Evolutionary conservation across 768 basidiomycete genomes (phyloP), one percentile per base, ranked within the genome.

Genomic region (Panellus pusillus): DNA sequence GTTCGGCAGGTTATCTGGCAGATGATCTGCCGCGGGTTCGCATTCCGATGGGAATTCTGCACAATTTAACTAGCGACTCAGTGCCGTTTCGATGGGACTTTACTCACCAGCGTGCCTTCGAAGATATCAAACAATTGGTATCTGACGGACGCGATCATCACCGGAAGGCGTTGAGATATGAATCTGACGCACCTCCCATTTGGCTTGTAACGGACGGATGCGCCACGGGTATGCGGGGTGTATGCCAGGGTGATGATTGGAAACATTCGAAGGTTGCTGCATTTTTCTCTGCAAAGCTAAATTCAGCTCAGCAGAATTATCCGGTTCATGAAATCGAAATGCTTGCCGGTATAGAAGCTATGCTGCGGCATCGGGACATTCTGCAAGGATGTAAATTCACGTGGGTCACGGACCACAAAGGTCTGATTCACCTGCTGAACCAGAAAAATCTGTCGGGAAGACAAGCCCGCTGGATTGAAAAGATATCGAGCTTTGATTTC

Each of bases 31-130:
- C 63, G 0, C 50, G 50, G 0, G 56, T 78, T 5, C 54, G 70
- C 1, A 70, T 76, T 3, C 75, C 74, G 1, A 74, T 78, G 70
- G 72, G 68, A 2, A 50, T 71, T 0, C 58, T 78, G 1, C 55
- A 51, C 20, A 53, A 44, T 0, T 29, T 68, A 1, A 68, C 69
- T 0, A 60, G 66, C 12, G 48, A 50, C 38, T 57, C 61, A 0
- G 66, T 66, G 0, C 63, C 68, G 0, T 70, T 67, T 53, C 55
- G 65, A 2, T 70, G 67, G 70, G 47, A 37, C 5, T 61, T 50
- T 31, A 69, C 66, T 1, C 59, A 71, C 2, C 65, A 71, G 24
- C 47, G 58, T 0, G 71, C 74, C 0, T 78, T 78, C 50, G 65
- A 74, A 13, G 65, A 66, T 4, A 64, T 76, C 7, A 77, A 76